Percentiles rank a stretch among this genome's conserved stretches.
phyloP scores from a whole-genome alignment of 2,329 filamentous ascomycete genomes.

The Uncinocarpus reesii region DNA sequence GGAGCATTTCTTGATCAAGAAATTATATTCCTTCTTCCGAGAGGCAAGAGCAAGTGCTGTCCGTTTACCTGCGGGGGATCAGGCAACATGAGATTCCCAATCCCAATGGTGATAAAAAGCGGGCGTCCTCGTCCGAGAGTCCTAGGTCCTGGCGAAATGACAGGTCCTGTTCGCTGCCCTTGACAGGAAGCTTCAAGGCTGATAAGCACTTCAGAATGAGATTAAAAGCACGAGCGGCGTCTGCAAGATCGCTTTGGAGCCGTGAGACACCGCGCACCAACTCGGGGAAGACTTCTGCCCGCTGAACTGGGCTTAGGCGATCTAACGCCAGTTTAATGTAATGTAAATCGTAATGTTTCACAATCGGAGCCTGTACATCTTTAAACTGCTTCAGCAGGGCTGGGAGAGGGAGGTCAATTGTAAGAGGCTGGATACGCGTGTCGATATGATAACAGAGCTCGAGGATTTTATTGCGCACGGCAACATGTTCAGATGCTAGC shows the following conservation, averaged over 20 bases:
- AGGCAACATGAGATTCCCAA: constrained; percentile 69
- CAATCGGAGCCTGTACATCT: constrained; percentile 58
- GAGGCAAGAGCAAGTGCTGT: constrained; percentile 49
- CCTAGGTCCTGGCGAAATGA: constrained; percentile 56
- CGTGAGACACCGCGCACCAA: constrained; percentile 53
- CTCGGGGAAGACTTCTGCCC: constrained; percentile 61
- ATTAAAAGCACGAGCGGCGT: constrained; percentile 64
- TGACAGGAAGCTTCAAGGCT: constrained; percentile 55
- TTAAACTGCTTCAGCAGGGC: constrained; percentile 84
- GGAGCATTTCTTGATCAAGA: constrained; percentile 52
- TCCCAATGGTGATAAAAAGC: constrained; percentile 62
- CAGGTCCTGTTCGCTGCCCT: constrained; percentile 68
- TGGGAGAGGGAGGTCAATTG: constrained; percentile 72
- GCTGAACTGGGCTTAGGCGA: constrained; percentile 50
- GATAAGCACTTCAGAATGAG: constrained; percentile 67
- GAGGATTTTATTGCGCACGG: constrained; percentile 71
- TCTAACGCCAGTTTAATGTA: constrained; percentile 79
- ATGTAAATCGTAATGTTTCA: constrained; percentile 78
- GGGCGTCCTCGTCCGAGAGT: constrained; percentile 59
- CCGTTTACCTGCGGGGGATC: constrained; percentile 39
- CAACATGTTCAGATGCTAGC: constrained; percentile 65
- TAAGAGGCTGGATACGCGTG: constrained; percentile 49
- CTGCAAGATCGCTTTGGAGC: constrained; percentile 32
- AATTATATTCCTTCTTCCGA: constrained; percentile 56
- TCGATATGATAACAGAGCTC: constrained; percentile 63